Base-by-base conservation (phyloP, 345 rosid species). In the Acer yangbiense region DNA sequence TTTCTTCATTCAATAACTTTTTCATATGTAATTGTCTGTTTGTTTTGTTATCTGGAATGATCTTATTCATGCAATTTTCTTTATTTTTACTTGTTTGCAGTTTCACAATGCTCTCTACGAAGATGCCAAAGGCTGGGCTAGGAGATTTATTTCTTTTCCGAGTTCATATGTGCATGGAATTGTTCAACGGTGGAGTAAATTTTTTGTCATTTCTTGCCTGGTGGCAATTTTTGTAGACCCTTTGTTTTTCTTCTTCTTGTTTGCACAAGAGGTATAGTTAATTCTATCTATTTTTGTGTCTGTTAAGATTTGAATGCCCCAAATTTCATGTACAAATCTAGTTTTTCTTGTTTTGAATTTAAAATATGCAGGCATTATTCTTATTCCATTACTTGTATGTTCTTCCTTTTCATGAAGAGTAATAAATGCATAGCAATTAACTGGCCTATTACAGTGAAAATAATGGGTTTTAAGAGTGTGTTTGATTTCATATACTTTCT, bases 61-160 rank as follows among this genome's bases (percentile, higher is more conserved):
- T 29, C 32, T 61, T 76, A 69, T 54, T 68, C 25, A 70, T 73
- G 65, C 11, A 70, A 3, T 29, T 39, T 70, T 77, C 18, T 32
- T 3, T 29, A 48, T 43, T 54, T 0, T 35, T 65, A 14, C 25
- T 64, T 44, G n/a, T 69, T 64, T 80, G 78, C 86, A 93, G 98
- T 88, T 86, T 76, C 93, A 88, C 69, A 88, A 87, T 83, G 83
- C 76, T 85, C 82, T 93, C 11, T 90, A 92, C 29, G 97, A 89
- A 71, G 97, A 92, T 81, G 97, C 98, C 74, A 88, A 86, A 87
- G 92, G 99, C 10, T 92, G 99, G 92, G 93, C 91, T 35, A 92
- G 80, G 80, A 75, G 91, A 69, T 79, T 87, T 69, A 48, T 72
- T 55, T 79, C 92, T 9, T 83, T 44, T 86, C 9, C 85, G 64